These are phyloP conservation scores for Russula earlei DNA, from an alignment of 768 basidiomycete species.

Conservation along the genomic window DNA sequence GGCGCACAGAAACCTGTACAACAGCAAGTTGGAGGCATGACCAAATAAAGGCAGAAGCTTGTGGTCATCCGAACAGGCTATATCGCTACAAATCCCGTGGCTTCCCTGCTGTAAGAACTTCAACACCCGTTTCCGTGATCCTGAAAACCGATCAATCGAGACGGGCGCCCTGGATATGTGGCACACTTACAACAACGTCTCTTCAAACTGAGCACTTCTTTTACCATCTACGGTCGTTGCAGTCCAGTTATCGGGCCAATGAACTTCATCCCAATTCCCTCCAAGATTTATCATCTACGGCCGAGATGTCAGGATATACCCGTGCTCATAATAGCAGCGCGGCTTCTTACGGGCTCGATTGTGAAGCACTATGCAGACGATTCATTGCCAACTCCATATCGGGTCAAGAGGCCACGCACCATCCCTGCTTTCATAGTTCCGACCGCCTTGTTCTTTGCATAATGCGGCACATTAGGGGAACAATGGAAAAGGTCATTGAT, in stretches of 20 bases:
- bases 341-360: slow-evolving; percentile 59
- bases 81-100: slow-evolving; percentile 25
- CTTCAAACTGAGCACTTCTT: slow-evolving; percentile 93
- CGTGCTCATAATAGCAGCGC: neutral
- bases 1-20: slow-evolving; percentile 7
- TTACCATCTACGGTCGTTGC: slow-evolving; percentile 88
- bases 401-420: slow-evolving; percentile 44
- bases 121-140: slow-evolving; percentile 85
- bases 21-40: slow-evolving; percentile 1
- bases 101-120: slow-evolving; percentile 66
- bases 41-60: slow-evolving; percentile 12
- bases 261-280: slow-evolving; percentile 59
- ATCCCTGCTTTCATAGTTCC: slow-evolving; percentile 92
- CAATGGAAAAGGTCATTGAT: slow-evolving; percentile 81
- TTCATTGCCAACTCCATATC: slow-evolving; percentile 1
- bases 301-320: slow-evolving; percentile 10
- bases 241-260: slow-evolving; percentile 97
- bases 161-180: neutral
- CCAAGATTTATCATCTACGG: slow-evolving; percentile 89
- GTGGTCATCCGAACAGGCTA: slow-evolving; percentile 14
- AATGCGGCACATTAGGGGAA: slow-evolving; percentile 86
- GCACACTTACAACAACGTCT: slow-evolving; percentile 76
- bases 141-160: slow-evolving; percentile 33
- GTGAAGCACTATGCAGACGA: slow-evolving; percentile 40
- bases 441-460: slow-evolving; percentile 87